These are phyloP conservation scores for Amylostereum areolatum DNA, from an alignment of 1,284 basidiomycete genomes.

Conservation along the genomic window DNA sequence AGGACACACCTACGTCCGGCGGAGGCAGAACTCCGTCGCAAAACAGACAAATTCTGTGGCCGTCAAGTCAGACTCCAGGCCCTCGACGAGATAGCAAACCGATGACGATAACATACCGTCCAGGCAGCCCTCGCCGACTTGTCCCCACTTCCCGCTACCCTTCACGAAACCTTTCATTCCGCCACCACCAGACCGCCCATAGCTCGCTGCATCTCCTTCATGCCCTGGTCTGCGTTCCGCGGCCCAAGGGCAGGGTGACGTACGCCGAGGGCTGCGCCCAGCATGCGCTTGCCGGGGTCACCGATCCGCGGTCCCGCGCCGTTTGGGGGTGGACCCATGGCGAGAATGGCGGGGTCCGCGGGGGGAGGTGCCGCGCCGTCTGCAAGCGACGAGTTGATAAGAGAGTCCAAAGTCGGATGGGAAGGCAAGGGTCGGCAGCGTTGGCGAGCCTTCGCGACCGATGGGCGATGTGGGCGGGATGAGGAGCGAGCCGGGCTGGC, in stretches of 20 bases:
- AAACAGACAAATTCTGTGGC: no score
- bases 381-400: conserved; percentile 67
- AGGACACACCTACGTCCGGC: no score
- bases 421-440: conserved; percentile 75
- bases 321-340: conserved; percentile 35
- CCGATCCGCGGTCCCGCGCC: conserved; percentile 55
- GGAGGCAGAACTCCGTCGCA: no score
- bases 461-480: conserved; percentile 24
- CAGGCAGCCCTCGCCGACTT: no score
- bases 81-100: no score
- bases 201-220: conserved; percentile 71
- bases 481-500: not conserved
- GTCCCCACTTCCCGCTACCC: no score
- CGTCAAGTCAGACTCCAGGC: no score
- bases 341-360: conserved; percentile 62
- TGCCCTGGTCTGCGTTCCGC: conserved; percentile 55
- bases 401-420: conserved; percentile 75
- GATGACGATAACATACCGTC: no score
- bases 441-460: conserved; percentile 64
- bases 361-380: conserved; percentile 41
- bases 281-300: conserved; percentile 79
- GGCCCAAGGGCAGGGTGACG: conserved; percentile 68
- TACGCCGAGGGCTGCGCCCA: conserved; percentile 74
- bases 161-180: conserved; percentile 39
- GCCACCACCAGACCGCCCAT: conserved; percentile 68